Evolutionary conservation across 176 grass and related monocot species (phyloP).

Genomic region (Lolium rigidum): DNA sequence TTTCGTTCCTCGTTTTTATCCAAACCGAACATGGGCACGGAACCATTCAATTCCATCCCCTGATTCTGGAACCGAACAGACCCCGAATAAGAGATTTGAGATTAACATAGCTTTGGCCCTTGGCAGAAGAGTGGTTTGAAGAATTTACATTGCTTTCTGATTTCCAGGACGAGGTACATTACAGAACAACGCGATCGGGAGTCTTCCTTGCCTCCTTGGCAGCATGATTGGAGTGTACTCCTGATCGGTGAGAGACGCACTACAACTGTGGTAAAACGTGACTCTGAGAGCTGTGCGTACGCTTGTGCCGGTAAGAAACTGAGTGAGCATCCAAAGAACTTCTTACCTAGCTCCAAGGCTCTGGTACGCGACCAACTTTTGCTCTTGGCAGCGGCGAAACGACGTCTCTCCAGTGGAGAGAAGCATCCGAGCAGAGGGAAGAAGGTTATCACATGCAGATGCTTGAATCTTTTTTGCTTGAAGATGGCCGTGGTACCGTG

Average conservation of each 20-base stretch:
- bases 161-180: no score
- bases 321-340: slow-evolving; percentile 5
- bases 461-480: not conserved
- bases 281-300: not conserved
- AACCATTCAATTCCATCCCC: no score
- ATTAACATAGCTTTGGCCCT: not conserved
- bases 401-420: not conserved
- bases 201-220: not conserved
- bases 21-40: no score
- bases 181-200: no score
- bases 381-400: slow-evolving; percentile 24
- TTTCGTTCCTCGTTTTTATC: no score
- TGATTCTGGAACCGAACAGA: no score
- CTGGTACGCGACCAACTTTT: not conserved
- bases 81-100: no score
- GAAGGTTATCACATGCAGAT: not conserved
- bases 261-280: not conserved
- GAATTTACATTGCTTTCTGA: not conserved
- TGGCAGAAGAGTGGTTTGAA: not conserved
- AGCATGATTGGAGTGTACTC: not conserved
- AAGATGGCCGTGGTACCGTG: not conserved
- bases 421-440: not conserved
- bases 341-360: not conserved
- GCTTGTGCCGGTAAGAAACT: not conserved
- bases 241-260: not conserved